phyloP scores from a whole-genome alignment of 208 protist genomes.

The Acanthamoeba royreba region DNA sequence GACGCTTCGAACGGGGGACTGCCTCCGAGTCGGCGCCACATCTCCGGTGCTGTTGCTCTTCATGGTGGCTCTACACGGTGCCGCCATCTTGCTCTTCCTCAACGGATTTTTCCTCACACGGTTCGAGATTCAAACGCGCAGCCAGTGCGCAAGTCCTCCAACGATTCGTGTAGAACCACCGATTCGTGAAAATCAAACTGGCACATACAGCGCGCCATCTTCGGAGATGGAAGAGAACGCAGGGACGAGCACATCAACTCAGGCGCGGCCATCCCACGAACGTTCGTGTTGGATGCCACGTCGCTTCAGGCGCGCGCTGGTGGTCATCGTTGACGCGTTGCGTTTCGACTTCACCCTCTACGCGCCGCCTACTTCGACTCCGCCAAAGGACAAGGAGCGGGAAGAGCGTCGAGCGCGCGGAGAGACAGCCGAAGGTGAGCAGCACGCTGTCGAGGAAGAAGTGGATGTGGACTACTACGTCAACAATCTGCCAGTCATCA shows the following conservation, averaged over 20 bases:
- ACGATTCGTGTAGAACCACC: background rate
- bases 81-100: constrained; percentile 60
- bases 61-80: constrained; percentile 37
- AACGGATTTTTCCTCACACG: constrained; percentile 71
- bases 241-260: background rate
- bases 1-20: too few species aligned
- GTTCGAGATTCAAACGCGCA: constrained; percentile 28
- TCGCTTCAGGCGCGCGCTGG: constrained; percentile 67
- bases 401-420: background rate
- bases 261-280: background rate
- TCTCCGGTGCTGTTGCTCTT: background rate
- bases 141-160: background rate
- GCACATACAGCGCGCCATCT: too few species aligned
- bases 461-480: constrained; percentile 54
- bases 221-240: background rate
- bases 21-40: background rate
- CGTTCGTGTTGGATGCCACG: background rate
- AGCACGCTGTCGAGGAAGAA: background rate
- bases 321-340: constrained; percentile 82
- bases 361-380: background rate
- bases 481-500: constrained; percentile 67
- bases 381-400: background rate
- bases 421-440: background rate
- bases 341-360: constrained; percentile 77
- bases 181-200: too few species aligned